Evolutionary conservation across 352 stramenopile genomes (phyloP), one percentile per base, ranked within the genome.

Genomic region (Aphanomyces astaci): DNA sequence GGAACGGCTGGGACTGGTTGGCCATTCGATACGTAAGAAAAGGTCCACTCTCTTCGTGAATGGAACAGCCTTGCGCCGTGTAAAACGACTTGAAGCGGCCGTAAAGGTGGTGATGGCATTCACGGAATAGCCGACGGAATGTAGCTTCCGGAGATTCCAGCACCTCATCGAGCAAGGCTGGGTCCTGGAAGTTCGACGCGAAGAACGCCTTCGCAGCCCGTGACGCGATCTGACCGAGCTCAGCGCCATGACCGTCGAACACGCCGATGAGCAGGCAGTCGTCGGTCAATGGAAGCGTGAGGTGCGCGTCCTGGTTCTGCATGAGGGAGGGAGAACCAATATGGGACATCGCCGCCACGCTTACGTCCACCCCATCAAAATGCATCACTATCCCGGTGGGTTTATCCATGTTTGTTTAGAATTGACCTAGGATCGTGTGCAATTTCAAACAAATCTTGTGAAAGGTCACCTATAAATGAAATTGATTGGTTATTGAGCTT

Each of bases 301-400:
- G n/a, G 51, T 56, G 55, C 36, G 62, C 49, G 51, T 68, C 62
- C 22, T 68, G 62, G 48, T 68, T 68, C 43, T 46, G n/a, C 2
- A 24, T 19, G 24, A 22, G 11, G 4, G 17, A 10, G 13, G 59
- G 7, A 15, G 62, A 68, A 2, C 62, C 62, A 24, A 68, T 68
- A 33, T 68, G 39, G 10, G 62, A 59, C 3, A 52, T 68, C 2
- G 39, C 62, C 17, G 25, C 51, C 19, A 59, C 25, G 7, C 13
- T 5, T 19, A 39, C 51, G 25, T 24, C 51, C 25, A 59, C 13
- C 7, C 1, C 25, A 19, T n/a, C 51, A 10, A 59, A 17, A 19
- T 59, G 15, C 13, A 39, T 32, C 17, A 53, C 45, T 9, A 27
- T 7, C 45, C 4, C 45, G 9, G 36, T 15, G 7, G 36, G 36